A percentile compares a stretch with the other conserved stretches of the same genome.
These are phyloP conservation scores for Pseudogymnoascus sp. DNA, from an alignment of 2,329 filamentous ascomycete genomes.

Conservation along the genomic window DNA sequence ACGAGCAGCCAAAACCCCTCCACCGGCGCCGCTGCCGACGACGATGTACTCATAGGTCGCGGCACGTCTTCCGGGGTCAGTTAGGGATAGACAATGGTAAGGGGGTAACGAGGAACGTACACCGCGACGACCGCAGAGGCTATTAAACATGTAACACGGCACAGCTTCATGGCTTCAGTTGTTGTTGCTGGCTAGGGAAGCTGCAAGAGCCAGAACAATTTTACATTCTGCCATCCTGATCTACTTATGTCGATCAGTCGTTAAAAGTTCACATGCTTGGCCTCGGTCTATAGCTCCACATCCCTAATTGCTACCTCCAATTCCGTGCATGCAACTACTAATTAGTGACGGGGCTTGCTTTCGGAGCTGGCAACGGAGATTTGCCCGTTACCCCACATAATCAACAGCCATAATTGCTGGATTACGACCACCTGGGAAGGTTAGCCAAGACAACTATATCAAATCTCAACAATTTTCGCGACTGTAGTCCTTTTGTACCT, in stretches of 20 bases:
- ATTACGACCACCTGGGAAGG: neutral
- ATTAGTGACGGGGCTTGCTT: neutral
- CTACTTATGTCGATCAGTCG: neutral
- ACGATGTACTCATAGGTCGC: constrained; percentile 44
- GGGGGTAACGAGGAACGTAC: neutral
- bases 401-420: neutral
- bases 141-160: neutral
- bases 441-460: neutral
- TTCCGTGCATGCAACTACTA: neutral
- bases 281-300: neutral
- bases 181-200: neutral
- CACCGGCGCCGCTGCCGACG: constrained; percentile 44
- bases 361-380: neutral
- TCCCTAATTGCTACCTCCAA: neutral
- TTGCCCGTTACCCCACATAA: neutral
- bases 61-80: neutral
- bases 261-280: neutral
- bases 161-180: neutral
- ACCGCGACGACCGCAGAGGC: neutral
- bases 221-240: neutral
- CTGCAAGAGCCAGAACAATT: neutral
- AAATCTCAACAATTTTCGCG: too few species aligned
- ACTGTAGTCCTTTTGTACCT: too few species aligned
- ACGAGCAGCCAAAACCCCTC: constrained; percentile 40
- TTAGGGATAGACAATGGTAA: too few species aligned